These are phyloP conservation scores for Hygrophorus russula DNA, from an alignment of 768 basidiomycete genomes.

Conservation along the genomic window DNA sequence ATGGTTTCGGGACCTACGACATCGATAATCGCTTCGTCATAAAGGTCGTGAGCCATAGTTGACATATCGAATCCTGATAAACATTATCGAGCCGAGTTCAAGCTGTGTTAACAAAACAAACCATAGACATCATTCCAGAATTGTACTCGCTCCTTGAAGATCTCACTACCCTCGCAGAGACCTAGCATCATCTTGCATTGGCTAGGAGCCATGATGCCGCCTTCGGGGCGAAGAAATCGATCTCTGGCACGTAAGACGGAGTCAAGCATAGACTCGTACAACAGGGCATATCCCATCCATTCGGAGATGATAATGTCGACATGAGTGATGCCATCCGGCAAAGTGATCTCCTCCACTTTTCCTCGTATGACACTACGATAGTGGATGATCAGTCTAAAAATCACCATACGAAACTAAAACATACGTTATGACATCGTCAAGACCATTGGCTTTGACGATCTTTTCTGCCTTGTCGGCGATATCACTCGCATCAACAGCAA, in stretches of 20 bases:
- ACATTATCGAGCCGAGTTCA: not conserved
- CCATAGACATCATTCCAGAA: slow-evolving; percentile 94
- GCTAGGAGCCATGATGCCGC: slow-evolving; percentile 83
- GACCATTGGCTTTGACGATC: slow-evolving; percentile 68
- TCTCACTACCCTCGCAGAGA: slow-evolving; percentile 65
- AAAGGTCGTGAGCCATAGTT: slow-evolving; percentile 65
- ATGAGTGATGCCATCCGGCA: slow-evolving; percentile 60
- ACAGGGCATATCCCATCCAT: slow-evolving; percentile 92
- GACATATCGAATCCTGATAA: slow-evolving; percentile 76
- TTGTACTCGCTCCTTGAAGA: slow-evolving; percentile 69
- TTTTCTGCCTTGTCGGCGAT: slow-evolving; percentile 68
- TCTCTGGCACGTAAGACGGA: slow-evolving; percentile 87
- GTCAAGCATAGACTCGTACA: slow-evolving; percentile 97
- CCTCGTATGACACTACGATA: slow-evolving; percentile 56
- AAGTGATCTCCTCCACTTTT: slow-evolving; percentile 78
- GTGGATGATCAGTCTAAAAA: not conserved
- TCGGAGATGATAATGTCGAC: slow-evolving; percentile 96
- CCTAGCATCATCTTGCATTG: slow-evolving; percentile 81
- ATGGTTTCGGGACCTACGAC: slow-evolving; percentile 57
- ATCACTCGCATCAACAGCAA: slow-evolving; percentile 84
- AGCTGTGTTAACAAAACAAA: slow-evolving; percentile 20
- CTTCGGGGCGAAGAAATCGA: slow-evolving; percentile 58
- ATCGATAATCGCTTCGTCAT: slow-evolving; percentile 78
- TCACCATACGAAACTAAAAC: not conserved
- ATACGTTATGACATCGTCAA: slow-evolving; percentile 58